Percentiles rank a stretch among this genome's conserved stretches.
Conservation (phyloP, 257 asterid genomes). For the Thymus quinquecostatus region DNA sequence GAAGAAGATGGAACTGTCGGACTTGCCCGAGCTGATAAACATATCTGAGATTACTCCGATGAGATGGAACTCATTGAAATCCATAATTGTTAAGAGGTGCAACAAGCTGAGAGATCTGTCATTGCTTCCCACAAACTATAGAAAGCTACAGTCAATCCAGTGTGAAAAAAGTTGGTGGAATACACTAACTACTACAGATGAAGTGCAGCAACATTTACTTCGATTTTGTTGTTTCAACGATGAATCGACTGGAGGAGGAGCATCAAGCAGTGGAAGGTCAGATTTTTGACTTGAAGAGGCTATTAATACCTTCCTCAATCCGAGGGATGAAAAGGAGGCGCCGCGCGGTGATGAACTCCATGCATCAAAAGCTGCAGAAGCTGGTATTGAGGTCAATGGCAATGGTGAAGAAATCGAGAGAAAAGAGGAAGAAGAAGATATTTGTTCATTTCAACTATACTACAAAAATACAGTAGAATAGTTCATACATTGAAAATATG, state of each 20-base stretch:
- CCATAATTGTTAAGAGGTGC: neutral
- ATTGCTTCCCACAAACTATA: neutral
- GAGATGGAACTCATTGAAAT: neutral
- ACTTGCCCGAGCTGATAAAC: constrained; percentile 1
- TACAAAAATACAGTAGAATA: too few relatives aligned
- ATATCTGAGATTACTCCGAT: neutral
- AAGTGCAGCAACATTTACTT: neutral
- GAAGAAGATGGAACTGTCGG: neutral
- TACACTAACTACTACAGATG: neutral
- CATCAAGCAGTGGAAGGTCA: too few relatives aligned
- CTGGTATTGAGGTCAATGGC: too few relatives aligned
- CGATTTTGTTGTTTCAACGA: neutral
- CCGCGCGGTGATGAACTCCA: too few relatives aligned
- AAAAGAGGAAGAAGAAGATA: too few relatives aligned
- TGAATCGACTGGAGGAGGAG: neutral
- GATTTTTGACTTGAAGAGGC: too few relatives aligned
- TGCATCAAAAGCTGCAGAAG: too few relatives aligned
- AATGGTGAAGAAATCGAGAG: too few relatives aligned
- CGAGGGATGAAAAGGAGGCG: too few relatives aligned
- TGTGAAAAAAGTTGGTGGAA: constrained; percentile 3
- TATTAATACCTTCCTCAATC: too few relatives aligned
- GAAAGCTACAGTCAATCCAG: neutral
- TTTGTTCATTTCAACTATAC: too few relatives aligned
- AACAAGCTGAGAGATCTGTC: neutral
- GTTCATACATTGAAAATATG: too few relatives aligned